Percentiles rank a stretch among this genome's conserved stretches.
These are phyloP conservation scores for Celoporthe dispersa DNA, from an alignment of 2,329 filamentous ascomycete species.

Conservation along the genomic window DNA sequence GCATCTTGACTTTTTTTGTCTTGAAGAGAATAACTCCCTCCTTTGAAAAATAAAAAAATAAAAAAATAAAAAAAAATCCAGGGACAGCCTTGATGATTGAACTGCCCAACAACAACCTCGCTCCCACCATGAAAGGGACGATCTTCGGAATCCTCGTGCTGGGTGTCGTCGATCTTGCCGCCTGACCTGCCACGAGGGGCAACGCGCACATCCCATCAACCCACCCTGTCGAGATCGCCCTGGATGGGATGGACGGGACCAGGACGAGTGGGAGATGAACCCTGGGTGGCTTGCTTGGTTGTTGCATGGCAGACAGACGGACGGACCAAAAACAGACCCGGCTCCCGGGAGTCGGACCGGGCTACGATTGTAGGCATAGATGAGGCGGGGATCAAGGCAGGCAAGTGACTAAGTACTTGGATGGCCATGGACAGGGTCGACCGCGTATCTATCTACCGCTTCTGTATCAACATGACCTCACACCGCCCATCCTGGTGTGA, in stretches of 20 bases:
- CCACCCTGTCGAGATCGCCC: background rate
- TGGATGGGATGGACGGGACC: background rate
- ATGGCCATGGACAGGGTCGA: background rate
- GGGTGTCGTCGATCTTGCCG: background rate
- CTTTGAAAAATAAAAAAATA: background rate
- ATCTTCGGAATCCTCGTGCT: background rate
- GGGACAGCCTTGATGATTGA: background rate
- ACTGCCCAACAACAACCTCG: background rate
- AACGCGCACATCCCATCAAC: background rate
- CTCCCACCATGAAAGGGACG: background rate
- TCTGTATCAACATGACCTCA: conserved; percentile 13
- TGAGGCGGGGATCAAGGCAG: background rate
- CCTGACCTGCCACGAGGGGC: background rate
- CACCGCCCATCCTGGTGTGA: conserved; percentile 14
- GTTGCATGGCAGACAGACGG: too few species aligned
- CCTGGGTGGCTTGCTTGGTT: background rate
- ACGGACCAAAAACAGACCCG: too few species aligned
- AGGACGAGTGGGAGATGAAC: too few species aligned
- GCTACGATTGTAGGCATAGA: background rate
- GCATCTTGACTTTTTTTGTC: too few species aligned
- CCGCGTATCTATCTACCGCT: background rate
- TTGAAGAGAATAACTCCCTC: too few species aligned
- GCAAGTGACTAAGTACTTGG: too few species aligned
- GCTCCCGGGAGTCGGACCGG: background rate
- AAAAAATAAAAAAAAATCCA: background rate